Evolutionary conservation across 2,329 filamentous ascomycete species (phyloP).

Genomic region (Scedosporium minutisporum): DNA sequence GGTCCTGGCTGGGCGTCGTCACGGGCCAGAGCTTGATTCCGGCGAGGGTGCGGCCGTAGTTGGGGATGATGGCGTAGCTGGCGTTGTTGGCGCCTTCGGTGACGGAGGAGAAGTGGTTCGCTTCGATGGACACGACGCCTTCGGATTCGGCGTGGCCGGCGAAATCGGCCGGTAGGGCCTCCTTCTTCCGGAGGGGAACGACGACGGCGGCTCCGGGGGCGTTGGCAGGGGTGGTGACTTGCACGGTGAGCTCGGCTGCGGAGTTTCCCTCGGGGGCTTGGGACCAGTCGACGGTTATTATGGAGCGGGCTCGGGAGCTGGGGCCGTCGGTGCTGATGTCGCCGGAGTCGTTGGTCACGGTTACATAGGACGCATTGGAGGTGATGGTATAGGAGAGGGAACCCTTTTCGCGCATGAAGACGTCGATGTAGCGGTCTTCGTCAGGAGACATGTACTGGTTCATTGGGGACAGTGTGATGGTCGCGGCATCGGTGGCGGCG

Average conservation of each 20-base stretch:
- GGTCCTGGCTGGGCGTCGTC: conserved; percentile 37
- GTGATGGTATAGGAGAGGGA: conserved; percentile 43
- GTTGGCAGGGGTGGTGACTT: conserved; percentile 36
- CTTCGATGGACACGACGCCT: conserved; percentile 44
- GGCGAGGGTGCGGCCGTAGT: conserved; percentile 47
- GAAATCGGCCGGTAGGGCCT: conserved; percentile 39
- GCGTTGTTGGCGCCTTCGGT: conserved; percentile 19
- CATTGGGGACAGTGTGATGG: conserved; percentile 49
- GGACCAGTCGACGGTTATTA: conserved; percentile 14
- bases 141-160: conserved; percentile 55
- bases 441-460: conserved; percentile 24
- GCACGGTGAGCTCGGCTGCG: conserved; percentile 38
- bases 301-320: conserved; percentile 10
- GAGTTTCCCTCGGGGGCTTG: conserved; percentile 45
- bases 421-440: conserved; percentile 48
- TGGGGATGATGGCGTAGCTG: conserved; percentile 41
- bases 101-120: conserved; percentile 38
- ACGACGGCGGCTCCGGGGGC: conserved; percentile 38
- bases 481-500: conserved; percentile 39
- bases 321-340: conserved; percentile 31
- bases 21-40: conserved; percentile 50
- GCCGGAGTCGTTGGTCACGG: conserved; percentile 38
- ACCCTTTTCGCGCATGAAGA: conserved; percentile 48
- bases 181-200: conserved; percentile 42
- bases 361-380: conserved; percentile 38